phyloP scores from a whole-genome alignment of 1,284 basidiomycete species.

The Pseudozyma tsukubaensis region DNA sequence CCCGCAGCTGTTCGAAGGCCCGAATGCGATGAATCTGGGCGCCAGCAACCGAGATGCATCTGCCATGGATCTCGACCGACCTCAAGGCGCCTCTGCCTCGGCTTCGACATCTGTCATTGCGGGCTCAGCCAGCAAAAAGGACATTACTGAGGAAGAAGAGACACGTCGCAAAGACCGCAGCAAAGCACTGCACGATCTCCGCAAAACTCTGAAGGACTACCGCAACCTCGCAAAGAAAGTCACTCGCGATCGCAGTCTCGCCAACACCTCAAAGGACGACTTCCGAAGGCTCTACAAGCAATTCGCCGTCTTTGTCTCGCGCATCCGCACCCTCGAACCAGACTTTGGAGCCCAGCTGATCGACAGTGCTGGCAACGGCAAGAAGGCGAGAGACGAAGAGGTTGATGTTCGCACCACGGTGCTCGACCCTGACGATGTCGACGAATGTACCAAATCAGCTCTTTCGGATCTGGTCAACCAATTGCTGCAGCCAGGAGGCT shows the following conservation, averaged over 20 bases:
- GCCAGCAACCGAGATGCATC: background rate
- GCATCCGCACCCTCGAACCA: conserved; percentile 31
- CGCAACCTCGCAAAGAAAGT: conserved; percentile 47
- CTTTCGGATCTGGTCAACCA: conserved; percentile 27
- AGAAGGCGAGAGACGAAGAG: conserved; percentile 30
- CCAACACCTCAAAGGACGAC: conserved; percentile 27
- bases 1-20: conserved; percentile 43
- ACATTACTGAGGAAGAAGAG: conserved; percentile 12
- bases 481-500: conserved; percentile 32
- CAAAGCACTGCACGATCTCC: conserved; percentile 31
- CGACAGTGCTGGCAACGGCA: conserved; percentile 13
- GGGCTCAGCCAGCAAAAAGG: too few species aligned
- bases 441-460: conserved; percentile 38
- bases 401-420: conserved; percentile 9
- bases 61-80: conserved; percentile 16
- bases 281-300: conserved; percentile 39
- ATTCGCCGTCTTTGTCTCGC: conserved; percentile 37
- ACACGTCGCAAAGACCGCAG: conserved; percentile 18
- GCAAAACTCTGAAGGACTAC: conserved; percentile 46
- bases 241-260: conserved; percentile 53
- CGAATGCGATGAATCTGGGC: conserved; percentile 4
- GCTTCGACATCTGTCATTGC: conserved; percentile 1
- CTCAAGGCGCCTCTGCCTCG: conserved; percentile 11
- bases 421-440: conserved; percentile 45
- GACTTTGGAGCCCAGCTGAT: conserved; percentile 28